These are phyloP conservation scores for Podospora pseudoanserina DNA, from an alignment of 495 filamentous ascomycete genomes.

Conservation along the genomic window DNA sequence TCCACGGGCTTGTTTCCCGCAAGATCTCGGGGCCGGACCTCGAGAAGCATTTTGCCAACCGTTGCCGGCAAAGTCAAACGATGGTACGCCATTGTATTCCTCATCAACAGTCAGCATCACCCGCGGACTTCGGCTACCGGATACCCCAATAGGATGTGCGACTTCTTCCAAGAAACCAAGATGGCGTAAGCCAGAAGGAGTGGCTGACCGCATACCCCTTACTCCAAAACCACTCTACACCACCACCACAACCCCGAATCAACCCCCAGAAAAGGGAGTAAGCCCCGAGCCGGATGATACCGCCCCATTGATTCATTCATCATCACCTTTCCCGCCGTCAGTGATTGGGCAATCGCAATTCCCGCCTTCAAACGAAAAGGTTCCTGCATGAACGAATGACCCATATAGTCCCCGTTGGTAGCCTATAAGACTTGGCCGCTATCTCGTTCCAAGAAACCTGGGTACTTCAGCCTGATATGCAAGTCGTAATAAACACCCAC, in stretches of 20 bases:
- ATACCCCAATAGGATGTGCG: neutral
- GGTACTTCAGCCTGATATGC: constrained; percentile 10
- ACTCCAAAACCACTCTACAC: neutral
- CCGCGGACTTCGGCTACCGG: neutral
- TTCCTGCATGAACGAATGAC: constrained; percentile 7
- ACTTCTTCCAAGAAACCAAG: neutral
- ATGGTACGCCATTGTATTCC: neutral
- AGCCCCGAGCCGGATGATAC: neutral
- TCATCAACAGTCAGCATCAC: neutral
- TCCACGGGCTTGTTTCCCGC: too few relatives aligned
- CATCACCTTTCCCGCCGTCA: neutral
- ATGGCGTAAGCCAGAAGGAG: neutral
- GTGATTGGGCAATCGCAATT: neutral
- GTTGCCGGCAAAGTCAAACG: neutral
- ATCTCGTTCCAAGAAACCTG: neutral
- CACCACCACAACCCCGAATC: neutral
- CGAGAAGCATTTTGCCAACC: neutral
- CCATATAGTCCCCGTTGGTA: neutral
- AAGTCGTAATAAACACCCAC: constrained; percentile 1
- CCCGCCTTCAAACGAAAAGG: neutral
- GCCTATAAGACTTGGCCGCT: neutral
- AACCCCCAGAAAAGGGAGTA: neutral
- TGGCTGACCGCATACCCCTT: neutral
- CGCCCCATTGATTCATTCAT: neutral
- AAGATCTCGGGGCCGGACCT: neutral